Percentiles rank a stretch among this genome's conserved stretches.
These are phyloP conservation scores for Aspergillus cavernicola DNA, from an alignment of 495 filamentous ascomycete genomes.

Conservation along the genomic window DNA sequence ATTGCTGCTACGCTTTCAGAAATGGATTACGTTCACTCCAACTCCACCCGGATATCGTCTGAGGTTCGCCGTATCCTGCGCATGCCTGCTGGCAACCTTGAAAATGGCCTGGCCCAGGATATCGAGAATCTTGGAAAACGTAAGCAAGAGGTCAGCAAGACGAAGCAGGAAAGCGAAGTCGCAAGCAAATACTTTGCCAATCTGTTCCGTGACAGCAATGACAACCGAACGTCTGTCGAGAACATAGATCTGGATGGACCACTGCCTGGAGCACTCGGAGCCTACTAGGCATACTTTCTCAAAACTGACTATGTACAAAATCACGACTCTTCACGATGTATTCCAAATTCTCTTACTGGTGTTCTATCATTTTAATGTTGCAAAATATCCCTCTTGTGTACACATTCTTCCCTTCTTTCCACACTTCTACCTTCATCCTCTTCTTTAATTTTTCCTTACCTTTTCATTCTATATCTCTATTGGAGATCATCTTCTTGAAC, in stretches of 20 bases:
- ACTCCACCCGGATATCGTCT: constrained; percentile 74
- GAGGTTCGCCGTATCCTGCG: constrained; percentile 85
- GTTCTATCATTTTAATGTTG: background rate
- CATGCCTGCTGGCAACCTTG: constrained; percentile 76
- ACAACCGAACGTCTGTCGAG: constrained; percentile 69
- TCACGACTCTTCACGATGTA: constrained; percentile 21
- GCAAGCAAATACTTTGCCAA: constrained; percentile 86
- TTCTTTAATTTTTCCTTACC: background rate
- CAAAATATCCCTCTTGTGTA: constrained; percentile 18
- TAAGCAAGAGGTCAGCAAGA: constrained; percentile 74
- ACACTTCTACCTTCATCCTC: background rate
- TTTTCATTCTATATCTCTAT: background rate
- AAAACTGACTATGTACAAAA: constrained; percentile 17
- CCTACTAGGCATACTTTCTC: constrained; percentile 21
- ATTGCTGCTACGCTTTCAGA: constrained; percentile 70
- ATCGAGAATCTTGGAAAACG: constrained; percentile 76
- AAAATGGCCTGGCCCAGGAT: constrained; percentile 71
- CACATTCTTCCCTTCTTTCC: background rate
- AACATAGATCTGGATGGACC: constrained; percentile 74
- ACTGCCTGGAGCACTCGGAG: constrained; percentile 39
- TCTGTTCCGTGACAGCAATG: constrained; percentile 68
- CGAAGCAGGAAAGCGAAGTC: constrained; percentile 67
- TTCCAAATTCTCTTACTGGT: background rate
- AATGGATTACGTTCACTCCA: constrained; percentile 89
- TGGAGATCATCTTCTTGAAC: too few relatives aligned